These are phyloP conservation scores for Cyclostephanos invisitatus DNA, from an alignment of 108 stramenopile species.

Conservation along the genomic window DNA sequence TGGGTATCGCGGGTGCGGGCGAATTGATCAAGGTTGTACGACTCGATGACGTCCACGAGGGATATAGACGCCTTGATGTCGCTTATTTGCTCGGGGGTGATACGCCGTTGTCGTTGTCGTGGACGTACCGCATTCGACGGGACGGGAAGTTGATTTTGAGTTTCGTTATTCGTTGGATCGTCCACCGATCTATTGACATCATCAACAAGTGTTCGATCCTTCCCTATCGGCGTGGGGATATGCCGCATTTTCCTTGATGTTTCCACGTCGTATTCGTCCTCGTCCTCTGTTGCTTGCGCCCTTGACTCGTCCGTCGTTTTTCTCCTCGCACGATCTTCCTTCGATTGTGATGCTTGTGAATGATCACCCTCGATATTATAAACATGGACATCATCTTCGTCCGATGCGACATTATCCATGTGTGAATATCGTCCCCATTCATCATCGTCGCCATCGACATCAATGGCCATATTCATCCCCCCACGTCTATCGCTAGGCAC, in stretches of 20 bases:
- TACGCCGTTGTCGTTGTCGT: slow-evolving; percentile 6
- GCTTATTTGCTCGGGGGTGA: slow-evolving; percentile 50
- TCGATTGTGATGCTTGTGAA: neutral
- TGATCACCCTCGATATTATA: neutral
- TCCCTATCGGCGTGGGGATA: too few species aligned
- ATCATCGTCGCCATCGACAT: neutral
- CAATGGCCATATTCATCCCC: neutral
- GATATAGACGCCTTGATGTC: slow-evolving; percentile 56
- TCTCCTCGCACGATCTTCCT: neutral
- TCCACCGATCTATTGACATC: neutral
- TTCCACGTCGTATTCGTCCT: neutral
- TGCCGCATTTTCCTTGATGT: neutral
- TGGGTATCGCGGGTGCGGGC: slow-evolving; percentile 35
- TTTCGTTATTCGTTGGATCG: neutral
- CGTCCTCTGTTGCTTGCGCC: neutral
- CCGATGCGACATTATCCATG: slow-evolving; percentile 11
- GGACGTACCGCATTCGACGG: neutral
- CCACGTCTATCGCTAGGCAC: neutral
- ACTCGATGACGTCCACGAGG: slow-evolving; percentile 64
- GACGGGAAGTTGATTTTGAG: neutral
- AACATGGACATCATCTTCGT: neutral
- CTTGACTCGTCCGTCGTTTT: neutral
- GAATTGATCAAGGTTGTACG: slow-evolving; percentile 63
- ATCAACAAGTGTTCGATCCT: too few species aligned
- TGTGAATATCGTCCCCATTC: slow-evolving; percentile 25